Base-by-base conservation (phyloP, 805 yeast genomes). In the Pichia cephalocereana region DNA sequence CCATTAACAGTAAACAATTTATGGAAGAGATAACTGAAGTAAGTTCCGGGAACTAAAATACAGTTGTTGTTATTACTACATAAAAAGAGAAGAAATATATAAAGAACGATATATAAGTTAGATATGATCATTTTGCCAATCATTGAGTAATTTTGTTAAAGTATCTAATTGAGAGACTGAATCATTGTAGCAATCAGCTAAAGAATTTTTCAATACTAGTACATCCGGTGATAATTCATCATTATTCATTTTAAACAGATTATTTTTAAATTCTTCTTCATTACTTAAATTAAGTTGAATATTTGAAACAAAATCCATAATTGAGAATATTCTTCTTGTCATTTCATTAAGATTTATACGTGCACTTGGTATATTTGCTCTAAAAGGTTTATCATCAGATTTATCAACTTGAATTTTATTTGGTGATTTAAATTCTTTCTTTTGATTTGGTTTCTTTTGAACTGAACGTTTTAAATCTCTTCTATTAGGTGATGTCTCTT, bases 321-420 rank as follows among this genome's bases (percentile, higher is more conserved):
- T 91, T 1, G 96, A 95, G 3, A 87, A 83, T 2, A 89, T 85
- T 50, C 99, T 75, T 59, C 87, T 80, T 48, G 89, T 77, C 86
- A 91, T 83, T 63, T 91, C 99, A 56, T 77, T 76, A 51, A 90
- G 65, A 4, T 89, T 77, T 4, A 86, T 77, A 47, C 87, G 76
- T 19, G 81, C 80, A 50, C 83, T 83, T 8, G 96, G 97, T 41
- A 80, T 70, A 48, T 96, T 77, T 14, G 98, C 96, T 56, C 80
- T 84, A 43, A 87, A 82, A 2, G 91, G 85, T 61, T 83, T 86
- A 52, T 75, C 79, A 40, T 80, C 74, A 15, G 38, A 30, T 12
- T 34, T 34, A 34, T 34, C 37, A 8, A 14, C 17, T 8, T 14
- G n/a, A 8, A 15, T 14, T 34, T 34, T 34, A 15, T 15, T 15